phyloP scores from a whole-genome alignment of 1,284 basidiomycete genomes.

The Mixia osmundae region DNA sequence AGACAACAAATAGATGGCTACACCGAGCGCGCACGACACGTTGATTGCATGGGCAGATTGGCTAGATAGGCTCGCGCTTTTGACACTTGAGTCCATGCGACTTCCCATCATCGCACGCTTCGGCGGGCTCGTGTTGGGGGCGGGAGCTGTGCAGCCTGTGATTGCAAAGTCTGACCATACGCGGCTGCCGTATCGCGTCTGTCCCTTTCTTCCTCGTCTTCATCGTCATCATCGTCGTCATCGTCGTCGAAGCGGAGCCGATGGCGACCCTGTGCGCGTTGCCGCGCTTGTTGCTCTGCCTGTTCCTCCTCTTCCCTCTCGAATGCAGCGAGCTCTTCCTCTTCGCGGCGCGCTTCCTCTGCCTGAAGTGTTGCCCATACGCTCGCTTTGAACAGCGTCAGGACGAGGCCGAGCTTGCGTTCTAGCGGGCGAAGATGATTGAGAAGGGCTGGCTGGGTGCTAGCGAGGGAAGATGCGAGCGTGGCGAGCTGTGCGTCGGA shows the following conservation, averaged over 20 bases:
- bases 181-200: no score
- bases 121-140: no score
- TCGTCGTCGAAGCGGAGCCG: not conserved
- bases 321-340: not conserved
- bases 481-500: slow-evolving; percentile 20
- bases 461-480: slow-evolving; percentile 26
- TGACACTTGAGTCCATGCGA: no score
- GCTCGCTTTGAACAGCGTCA: slow-evolving; percentile 35
- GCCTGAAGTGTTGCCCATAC: not conserved
- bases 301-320: slow-evolving; percentile 4
- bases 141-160: no score
- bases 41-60: no score
- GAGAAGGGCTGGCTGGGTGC: slow-evolving; percentile 53
- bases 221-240: no score
- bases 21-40: no score
- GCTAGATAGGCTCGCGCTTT: no score
- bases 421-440: slow-evolving; percentile 57
- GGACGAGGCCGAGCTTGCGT: slow-evolving; percentile 78
- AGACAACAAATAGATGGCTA: not conserved
- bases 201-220: no score
- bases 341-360: slow-evolving; percentile 1
- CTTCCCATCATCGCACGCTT: not conserved
- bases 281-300: not conserved
- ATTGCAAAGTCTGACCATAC: no score
- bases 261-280: not conserved